These are phyloP conservation scores for Tuber microsphaerosporum DNA, from an alignment of 495 filamentous ascomycete species.

Conservation along the genomic window DNA sequence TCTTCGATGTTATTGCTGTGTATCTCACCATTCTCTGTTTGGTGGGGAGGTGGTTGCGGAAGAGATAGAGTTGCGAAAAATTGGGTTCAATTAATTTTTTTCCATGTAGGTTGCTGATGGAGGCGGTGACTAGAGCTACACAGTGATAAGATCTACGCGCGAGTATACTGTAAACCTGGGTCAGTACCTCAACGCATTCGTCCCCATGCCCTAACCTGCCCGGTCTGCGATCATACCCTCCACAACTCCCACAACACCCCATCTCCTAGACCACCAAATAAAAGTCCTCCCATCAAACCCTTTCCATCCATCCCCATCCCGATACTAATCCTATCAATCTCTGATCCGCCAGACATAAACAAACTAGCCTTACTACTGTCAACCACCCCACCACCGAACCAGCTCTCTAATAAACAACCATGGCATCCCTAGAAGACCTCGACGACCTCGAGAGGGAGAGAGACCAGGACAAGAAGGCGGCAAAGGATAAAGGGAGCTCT, in stretches of 20 bases:
- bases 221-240: not conserved
- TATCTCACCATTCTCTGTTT: not conserved
- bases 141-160: slow-evolving; percentile 24
- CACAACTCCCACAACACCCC: slow-evolving; percentile 6
- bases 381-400: slow-evolving; percentile 5
- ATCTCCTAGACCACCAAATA: not conserved
- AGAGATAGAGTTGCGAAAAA: slow-evolving; percentile 5
- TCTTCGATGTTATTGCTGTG: not conserved
- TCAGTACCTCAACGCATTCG: not conserved
- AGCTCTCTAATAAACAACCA: slow-evolving; percentile 41
- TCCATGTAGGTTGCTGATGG: slow-evolving; percentile 5
- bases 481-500: slow-evolving; percentile 53
- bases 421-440: slow-evolving; percentile 79
- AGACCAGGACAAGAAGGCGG: slow-evolving; percentile 64
- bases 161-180: not conserved
- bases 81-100: slow-evolving; percentile 18
- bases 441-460: slow-evolving; percentile 66
- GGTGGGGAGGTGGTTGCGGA: not conserved
- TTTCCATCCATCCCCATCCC: slow-evolving; percentile 7
- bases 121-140: slow-evolving; percentile 27
- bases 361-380: slow-evolving; percentile 8
- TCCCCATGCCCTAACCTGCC: slow-evolving; percentile 6
- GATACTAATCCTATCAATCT: slow-evolving; percentile 11
- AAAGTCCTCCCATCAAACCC: not conserved
- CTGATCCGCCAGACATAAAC: slow-evolving; percentile 8